A percentile compares a stretch with the other conserved stretches of the same genome.
phyloP scores from a whole-genome alignment of 352 stramenopile species.

The Peronospora tabacina region DNA sequence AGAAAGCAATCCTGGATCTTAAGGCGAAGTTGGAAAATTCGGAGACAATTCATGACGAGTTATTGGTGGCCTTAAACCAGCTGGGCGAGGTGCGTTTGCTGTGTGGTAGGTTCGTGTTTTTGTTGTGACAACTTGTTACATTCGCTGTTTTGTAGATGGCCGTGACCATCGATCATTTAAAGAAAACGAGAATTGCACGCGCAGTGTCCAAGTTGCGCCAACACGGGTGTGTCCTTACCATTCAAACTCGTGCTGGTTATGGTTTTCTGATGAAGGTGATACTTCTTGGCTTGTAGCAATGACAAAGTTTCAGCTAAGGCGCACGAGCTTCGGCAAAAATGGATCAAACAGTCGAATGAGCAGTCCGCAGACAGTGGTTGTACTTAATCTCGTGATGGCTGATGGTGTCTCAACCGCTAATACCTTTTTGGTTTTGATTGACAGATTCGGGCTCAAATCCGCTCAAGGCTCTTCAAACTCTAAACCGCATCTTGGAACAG shows the following conservation, averaged over 20 bases:
- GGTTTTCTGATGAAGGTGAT: neutral
- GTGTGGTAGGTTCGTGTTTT: neutral
- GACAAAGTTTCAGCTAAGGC: constrained; percentile 69
- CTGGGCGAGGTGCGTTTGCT: constrained; percentile 35
- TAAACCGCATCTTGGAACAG: constrained; percentile 50
- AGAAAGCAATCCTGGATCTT: constrained; percentile 46
- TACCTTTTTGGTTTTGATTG: neutral
- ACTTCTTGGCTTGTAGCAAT: constrained; percentile 35
- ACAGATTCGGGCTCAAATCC: constrained; percentile 25
- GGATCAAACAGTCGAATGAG: constrained; percentile 55
- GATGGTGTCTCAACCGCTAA: neutral
- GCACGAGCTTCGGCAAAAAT: constrained; percentile 55
- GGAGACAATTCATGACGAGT: constrained; percentile 56
- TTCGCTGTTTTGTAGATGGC: constrained; percentile 32
- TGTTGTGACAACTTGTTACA: neutral
- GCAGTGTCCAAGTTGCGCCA: constrained; percentile 60
- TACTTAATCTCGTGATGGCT: neutral
- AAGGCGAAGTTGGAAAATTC: constrained; percentile 49
- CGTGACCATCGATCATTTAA: constrained; percentile 53
- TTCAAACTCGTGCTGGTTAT: neutral
- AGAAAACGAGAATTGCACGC: constrained; percentile 57
- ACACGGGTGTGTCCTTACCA: constrained; percentile 46
- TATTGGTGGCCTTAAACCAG: constrained; percentile 48
- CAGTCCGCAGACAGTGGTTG: constrained; percentile 27
- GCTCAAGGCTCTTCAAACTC: constrained; percentile 41